Conservation (phyloP, 1,284 basidiomycete species). For the Cutaneotrichosporon mucoides region DNA sequence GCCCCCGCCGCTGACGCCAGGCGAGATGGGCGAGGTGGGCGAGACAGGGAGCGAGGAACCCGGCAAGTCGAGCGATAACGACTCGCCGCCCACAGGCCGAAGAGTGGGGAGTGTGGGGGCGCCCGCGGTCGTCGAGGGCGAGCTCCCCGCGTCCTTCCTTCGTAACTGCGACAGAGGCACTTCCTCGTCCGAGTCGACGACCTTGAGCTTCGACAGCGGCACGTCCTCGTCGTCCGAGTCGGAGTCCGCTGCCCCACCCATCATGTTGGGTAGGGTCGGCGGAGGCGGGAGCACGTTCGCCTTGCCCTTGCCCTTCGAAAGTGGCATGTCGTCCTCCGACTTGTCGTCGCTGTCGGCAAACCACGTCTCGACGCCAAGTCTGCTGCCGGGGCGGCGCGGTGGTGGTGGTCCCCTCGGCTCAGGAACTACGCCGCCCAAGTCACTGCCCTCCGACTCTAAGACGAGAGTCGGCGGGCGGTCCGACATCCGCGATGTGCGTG, state of each 20-base stretch:
- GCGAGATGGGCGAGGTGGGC: not conserved
- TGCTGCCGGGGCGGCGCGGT: conserved; percentile 7
- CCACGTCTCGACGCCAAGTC: conserved; percentile 18
- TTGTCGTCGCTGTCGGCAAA: conserved; percentile 18
- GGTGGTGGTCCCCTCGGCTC: not conserved
- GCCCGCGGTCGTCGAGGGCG: conserved; percentile 32
- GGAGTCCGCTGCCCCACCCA: not conserved
- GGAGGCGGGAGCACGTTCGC: conserved; percentile 1
- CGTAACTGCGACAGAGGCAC: conserved; percentile 35
- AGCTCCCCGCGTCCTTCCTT: not conserved
- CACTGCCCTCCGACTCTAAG: conserved; percentile 1
- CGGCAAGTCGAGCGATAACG: not conserved
- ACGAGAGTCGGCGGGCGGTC: conserved; percentile 13
- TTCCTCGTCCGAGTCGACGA: conserved; percentile 38
- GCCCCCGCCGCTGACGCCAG: not conserved
- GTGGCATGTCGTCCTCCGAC: conserved; percentile 7
- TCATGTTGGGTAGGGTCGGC: conserved; percentile 3
- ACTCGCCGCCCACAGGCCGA: not conserved
- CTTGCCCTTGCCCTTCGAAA: conserved; percentile 5
- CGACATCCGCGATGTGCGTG: not conserved
- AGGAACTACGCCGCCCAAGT: not conserved
- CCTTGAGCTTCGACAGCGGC: conserved; percentile 25
- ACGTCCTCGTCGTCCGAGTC: conserved; percentile 30
- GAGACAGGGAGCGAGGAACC: not conserved
- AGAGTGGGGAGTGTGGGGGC: not conserved